phyloP scores from a whole-genome alignment of 2,329 filamentous ascomycete species.

The Fusarium continuum region DNA sequence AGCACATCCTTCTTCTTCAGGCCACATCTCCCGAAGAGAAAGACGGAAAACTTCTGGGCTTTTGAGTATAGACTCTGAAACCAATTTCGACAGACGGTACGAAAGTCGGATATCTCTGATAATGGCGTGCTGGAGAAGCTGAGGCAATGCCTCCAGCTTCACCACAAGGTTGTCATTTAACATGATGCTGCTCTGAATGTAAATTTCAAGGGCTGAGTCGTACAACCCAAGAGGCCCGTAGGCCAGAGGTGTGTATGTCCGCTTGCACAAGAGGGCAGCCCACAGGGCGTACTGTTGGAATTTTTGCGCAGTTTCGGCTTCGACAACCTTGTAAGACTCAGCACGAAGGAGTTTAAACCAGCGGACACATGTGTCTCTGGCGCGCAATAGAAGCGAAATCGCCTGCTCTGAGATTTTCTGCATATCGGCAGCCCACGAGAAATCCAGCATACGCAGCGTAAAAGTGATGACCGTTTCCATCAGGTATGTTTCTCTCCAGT shows the following conservation, averaged over 20 bases:
- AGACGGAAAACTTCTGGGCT: constrained; percentile 20
- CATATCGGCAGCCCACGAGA: constrained; percentile 12
- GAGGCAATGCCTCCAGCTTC: constrained; percentile 28
- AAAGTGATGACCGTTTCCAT: constrained; percentile 68
- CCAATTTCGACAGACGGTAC: constrained; percentile 5
- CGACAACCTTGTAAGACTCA: constrained; percentile 53
- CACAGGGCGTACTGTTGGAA: constrained; percentile 58
- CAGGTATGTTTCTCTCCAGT: constrained; percentile 67
- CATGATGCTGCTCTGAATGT: constrained; percentile 39
- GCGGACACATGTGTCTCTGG: constrained; percentile 49
- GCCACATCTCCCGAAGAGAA: constrained; percentile 37
- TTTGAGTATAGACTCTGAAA: constrained; percentile 21
- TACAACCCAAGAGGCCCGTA: constrained; percentile 5
- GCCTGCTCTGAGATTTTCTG: not conserved
- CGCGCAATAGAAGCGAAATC: constrained; percentile 14
- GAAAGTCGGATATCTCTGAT: constrained; percentile 39
- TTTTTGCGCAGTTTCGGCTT: constrained; percentile 50
- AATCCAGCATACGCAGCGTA: constrained; percentile 51
- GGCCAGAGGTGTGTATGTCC: constrained; percentile 44
- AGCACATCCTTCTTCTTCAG: constrained; percentile 23
- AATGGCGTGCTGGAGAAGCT: constrained; percentile 29
- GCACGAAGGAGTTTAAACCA: constrained; percentile 61
- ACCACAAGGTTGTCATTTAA: constrained; percentile 41
- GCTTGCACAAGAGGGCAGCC: constrained; percentile 64
- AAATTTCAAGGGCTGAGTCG: constrained; percentile 17